Base-by-base conservation (phyloP, 2,329 filamentous ascomycete genomes). In the Zasmidium citrigriseum region DNA sequence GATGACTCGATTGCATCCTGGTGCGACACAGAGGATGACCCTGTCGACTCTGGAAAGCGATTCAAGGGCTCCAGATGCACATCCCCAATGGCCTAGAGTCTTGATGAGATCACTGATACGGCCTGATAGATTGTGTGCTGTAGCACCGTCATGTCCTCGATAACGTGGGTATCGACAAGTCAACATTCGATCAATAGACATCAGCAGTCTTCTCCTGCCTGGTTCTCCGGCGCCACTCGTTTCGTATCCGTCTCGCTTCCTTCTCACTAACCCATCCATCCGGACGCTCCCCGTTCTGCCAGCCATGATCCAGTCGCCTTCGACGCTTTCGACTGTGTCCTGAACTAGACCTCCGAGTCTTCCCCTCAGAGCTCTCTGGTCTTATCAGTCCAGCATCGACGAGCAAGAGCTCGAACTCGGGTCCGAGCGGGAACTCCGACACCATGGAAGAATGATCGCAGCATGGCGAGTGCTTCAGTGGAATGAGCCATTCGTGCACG, bases 401-500 rank as follows among this genome's bases (percentile, higher is more conserved):
- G 1, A 73, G 61, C 3, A 75, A 52, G 12, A 69, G 61, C 55
- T 72, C 71, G 38, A 73, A 73, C 20, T 72, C 68, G 5, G 69
- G 68, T 0, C 73, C 73, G 7, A 75, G 63, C 1, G 70, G 67
- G 44, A 71, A 75, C 49, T 72, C 68, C 9, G 69, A 72, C 14
- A 72, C 61, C 3, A 54, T 58, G 10, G 67, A 69, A 4, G 61
- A 59, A 48, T 93, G 89, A 54, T 84, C 82, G 52, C 82, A 82
- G 72, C 89, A 93, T 0, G 93, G 93, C 3, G 89, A 91, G 59
- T 84, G 81, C 57, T 80, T 85, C 29, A 96, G 72, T 0, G 93
- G 93, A 1, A 96, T 75, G 12, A 96, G 70, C 93, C 93, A 98
- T 59, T 96, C 89, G 14, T 88, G 60, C 1, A 86, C 63, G 20